Conservation (phyloP, 2,329 filamentous ascomycete species). For the Amylocarpus encephaloides region DNA sequence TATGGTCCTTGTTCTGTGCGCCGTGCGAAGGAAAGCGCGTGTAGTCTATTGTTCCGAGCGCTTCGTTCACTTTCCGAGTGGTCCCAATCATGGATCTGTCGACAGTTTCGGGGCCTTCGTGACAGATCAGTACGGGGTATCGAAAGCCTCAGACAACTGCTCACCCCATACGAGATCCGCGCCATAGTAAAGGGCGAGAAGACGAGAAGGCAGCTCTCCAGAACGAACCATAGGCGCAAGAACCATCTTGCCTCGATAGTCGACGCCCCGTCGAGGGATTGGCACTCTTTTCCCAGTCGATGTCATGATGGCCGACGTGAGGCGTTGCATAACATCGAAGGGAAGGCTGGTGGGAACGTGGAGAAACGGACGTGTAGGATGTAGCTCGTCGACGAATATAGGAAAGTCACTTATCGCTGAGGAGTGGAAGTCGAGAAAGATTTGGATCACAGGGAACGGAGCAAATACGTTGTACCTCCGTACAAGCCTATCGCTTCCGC, state of each 20-base stretch:
- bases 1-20: slow-evolving; percentile 47
- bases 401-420: not conserved
- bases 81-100: slow-evolving; percentile 89
- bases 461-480: too few species aligned
- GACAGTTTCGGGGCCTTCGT: slow-evolving; percentile 85
- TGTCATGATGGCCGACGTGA: slow-evolving; percentile 50
- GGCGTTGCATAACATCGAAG: slow-evolving; percentile 29
- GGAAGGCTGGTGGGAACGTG: not conserved
- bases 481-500: too few species aligned
- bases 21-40: slow-evolving; percentile 68
- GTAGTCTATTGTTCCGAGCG: slow-evolving; percentile 79
- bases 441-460: too few species aligned
- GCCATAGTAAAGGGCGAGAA: slow-evolving; percentile 87
- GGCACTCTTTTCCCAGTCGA: slow-evolving; percentile 61
- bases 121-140: not conserved
- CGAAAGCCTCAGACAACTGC: slow-evolving; percentile 24
- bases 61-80: slow-evolving; percentile 67
- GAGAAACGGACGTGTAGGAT: not conserved
- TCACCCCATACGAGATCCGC: slow-evolving; percentile 93
- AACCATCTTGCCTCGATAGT: slow-evolving; percentile 90
- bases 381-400: not conserved
- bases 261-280: slow-evolving; percentile 81
- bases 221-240: slow-evolving; percentile 97
- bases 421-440: too few species aligned
- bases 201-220: slow-evolving; percentile 86